Evolutionary conservation across 2,329 filamentous ascomycete genomes (phyloP), one percentile per base, ranked within the genome.

Genomic region (Talaromyces sp.): DNA sequence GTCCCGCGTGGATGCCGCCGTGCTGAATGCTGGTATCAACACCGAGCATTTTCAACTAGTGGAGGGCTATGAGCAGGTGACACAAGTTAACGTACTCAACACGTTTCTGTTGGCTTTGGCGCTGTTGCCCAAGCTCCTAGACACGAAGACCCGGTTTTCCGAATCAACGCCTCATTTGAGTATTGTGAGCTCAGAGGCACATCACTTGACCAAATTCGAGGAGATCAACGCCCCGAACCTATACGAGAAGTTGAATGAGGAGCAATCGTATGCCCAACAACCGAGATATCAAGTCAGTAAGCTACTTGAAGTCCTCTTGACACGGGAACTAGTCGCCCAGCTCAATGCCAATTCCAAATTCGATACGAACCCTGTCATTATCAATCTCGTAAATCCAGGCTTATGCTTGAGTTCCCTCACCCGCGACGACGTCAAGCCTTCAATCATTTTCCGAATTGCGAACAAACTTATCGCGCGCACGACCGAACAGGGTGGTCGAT

Each of bases 31-130:
- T 9, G 62, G 52, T 10, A 59, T 59, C 11, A 59, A 50, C 13
- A 37, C 19, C 10, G 31, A 39, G 11, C 3, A 17, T 15, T 63
- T 9, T 4, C 41, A 9, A n/a, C 9, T 31, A 9, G 13, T 73
- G 3, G 83, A 85, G 62, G 80, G 76, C 0, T 75, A 83, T 45
- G 85, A 88, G 73, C 71, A 68, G 17, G 81, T 73, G 0, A 73
- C 87, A 45, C 83, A 81, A 0, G 79, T 84, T 62, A 88, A 88
- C 64, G 82, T 85, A 10, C 75, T 87, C 63, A 79, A 76, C 13
- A 85, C 83, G 0, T 79, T 86, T 47, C 70, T 87, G 1, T 74
- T 88, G 0, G 81, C 77, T 0, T 67, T 83, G 0, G 73, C 85
- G 0, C 49, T 87, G 2, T 65, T 87, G 22, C 85, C 85, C 0